These are phyloP conservation scores for Didymella arachidicola DNA, from an alignment of 2,329 filamentous ascomycete genomes.

Conservation along the genomic window DNA sequence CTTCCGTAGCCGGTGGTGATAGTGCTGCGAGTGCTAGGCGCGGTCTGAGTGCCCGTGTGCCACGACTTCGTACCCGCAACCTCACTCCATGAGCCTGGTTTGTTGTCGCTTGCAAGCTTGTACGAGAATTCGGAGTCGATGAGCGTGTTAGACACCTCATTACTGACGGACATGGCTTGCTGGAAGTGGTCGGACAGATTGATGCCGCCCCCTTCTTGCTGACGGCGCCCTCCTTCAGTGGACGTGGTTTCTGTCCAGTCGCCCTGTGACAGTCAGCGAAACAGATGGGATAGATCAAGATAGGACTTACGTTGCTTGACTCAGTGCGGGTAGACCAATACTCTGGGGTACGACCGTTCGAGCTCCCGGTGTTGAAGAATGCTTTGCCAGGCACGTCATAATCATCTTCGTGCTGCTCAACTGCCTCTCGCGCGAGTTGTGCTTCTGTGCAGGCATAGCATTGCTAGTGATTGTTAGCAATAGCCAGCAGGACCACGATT, in stretches of 20 bases:
- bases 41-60: constrained; percentile 31
- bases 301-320: constrained; percentile 32
- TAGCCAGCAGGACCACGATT: neutral
- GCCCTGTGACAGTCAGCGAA: constrained; percentile 26
- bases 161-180: constrained; percentile 25
- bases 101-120: constrained; percentile 10
- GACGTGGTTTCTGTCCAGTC: constrained; percentile 21
- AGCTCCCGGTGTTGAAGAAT: constrained; percentile 31
- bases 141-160: constrained; percentile 23
- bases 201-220: constrained; percentile 30
- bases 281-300: neutral
- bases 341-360: constrained; percentile 26
- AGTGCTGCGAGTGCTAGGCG: constrained; percentile 17
- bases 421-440: constrained; percentile 32
- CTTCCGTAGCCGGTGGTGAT: constrained; percentile 32
- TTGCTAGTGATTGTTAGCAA: constrained; percentile 29
- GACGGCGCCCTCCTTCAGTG: constrained; percentile 13
- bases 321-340: constrained; percentile 29
- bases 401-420: constrained; percentile 33
- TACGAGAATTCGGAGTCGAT: constrained; percentile 33
- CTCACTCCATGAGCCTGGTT: constrained; percentile 21
- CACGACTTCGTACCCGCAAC: constrained; percentile 32
- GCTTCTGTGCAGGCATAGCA: constrained; percentile 45
- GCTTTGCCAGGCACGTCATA: constrained; percentile 41
- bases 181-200: constrained; percentile 27